Evolutionary conservation across 495 filamentous ascomycete genomes (phyloP).

Genomic region (Saxophila tyrrhenica): DNA sequence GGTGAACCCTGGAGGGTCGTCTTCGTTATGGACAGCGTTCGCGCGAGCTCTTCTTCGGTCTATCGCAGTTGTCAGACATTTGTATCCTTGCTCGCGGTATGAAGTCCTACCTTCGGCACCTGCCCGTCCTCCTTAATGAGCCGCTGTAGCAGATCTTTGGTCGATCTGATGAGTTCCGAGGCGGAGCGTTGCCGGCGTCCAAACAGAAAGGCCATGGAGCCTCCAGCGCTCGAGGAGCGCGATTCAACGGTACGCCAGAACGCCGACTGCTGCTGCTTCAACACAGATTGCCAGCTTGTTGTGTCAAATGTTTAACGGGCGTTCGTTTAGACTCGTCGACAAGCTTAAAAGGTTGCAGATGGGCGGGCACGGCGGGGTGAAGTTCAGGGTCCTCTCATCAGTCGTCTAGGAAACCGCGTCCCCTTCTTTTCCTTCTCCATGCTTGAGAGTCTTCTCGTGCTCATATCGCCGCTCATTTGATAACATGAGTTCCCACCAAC

Average conservation of each 20-base stretch:
- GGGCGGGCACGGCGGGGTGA: too few species aligned
- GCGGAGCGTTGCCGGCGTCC: conserved; percentile 49
- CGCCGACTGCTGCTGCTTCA: too few species aligned
- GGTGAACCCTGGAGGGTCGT: conserved; percentile 32
- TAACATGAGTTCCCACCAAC: too few species aligned
- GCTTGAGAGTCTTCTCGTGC: too few species aligned
- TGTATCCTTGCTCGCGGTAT: too few species aligned
- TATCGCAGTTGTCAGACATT: conserved; percentile 8
- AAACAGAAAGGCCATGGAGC: conserved; percentile 83
- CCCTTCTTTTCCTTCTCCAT: neutral
- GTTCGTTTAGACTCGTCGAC: neutral
- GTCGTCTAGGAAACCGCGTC: neutral
- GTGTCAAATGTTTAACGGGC: too few species aligned
- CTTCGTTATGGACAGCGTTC: conserved; percentile 33
- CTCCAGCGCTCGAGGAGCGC: conserved; percentile 1
- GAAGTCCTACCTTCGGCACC: conserved; percentile 24
- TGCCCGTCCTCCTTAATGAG: conserved; percentile 29
- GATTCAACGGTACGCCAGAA: neutral
- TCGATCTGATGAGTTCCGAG: conserved; percentile 44
- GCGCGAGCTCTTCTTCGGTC: conserved; percentile 31
- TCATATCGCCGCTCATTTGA: too few species aligned
- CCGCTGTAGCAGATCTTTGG: conserved; percentile 44
- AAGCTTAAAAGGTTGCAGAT: neutral
- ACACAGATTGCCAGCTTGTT: too few species aligned
- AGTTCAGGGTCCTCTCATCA: too few species aligned